Evolutionary conservation across 441 rosid species (phyloP).

Genomic region (Erodium chrysanthum): DNA sequence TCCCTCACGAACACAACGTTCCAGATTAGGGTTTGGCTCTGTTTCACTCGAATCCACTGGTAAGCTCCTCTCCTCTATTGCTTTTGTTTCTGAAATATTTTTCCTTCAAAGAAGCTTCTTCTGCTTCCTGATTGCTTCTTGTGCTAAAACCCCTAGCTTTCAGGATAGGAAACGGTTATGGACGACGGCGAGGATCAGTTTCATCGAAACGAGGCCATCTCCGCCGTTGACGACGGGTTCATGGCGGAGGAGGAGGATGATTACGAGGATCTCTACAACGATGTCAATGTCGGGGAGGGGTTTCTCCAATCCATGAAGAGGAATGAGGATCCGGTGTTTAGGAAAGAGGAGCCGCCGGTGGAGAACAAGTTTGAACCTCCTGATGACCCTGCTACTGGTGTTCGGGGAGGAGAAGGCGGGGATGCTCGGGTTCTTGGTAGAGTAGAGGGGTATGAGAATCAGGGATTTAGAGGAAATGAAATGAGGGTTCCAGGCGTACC

Average conservation of each 20-base stretch:
- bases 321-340: constrained; percentile 32
- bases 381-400: constrained; percentile 23
- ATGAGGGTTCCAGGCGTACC: constrained; percentile 24
- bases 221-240: constrained; percentile 55
- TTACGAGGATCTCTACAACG: constrained; percentile 72
- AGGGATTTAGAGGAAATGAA: constrained; percentile 31
- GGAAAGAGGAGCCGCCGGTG: constrained; percentile 23
- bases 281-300: constrained; percentile 79
- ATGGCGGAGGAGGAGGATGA: constrained; percentile 73
- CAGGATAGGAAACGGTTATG: constrained; percentile 16
- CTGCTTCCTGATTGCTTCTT: too few relatives aligned
- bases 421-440: constrained; percentile 29
- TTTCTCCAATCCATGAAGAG: constrained; percentile 48
- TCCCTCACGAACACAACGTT: too few relatives aligned
- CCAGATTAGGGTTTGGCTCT: too few relatives aligned
- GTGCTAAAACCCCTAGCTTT: neutral
- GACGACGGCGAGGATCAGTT: constrained; percentile 53
- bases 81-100: too few relatives aligned
- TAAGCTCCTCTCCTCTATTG: too few relatives aligned
- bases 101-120: too few relatives aligned
- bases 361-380: constrained; percentile 21
- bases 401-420: constrained; percentile 17
- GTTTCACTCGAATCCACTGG: too few relatives aligned
- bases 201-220: constrained; percentile 43
- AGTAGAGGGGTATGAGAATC: constrained; percentile 24